Conservation (phyloP, 441 rosid genomes). For the Daphne laureola region DNA sequence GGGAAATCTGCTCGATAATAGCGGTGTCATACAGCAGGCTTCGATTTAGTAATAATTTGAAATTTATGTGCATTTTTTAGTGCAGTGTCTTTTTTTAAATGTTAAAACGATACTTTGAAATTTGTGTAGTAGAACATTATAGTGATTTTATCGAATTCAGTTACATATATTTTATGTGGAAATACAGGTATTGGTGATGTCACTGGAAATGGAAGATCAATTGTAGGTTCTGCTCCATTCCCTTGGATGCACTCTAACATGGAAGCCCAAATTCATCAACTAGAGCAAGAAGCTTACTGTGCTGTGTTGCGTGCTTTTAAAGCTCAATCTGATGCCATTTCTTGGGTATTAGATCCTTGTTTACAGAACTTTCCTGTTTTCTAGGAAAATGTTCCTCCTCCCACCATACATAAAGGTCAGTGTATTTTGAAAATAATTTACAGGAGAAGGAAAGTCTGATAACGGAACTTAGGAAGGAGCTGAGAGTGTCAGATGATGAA, state of each 20-base stretch:
- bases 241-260: constrained; percentile 40
- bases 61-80: too few species aligned
- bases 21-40: too few species aligned
- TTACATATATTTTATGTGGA: constrained; percentile 9
- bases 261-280: constrained; percentile 85
- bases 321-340: constrained; percentile 95
- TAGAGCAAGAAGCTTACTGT: constrained; percentile 94
- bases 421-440: constrained; percentile 10
- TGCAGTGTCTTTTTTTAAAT: too few species aligned
- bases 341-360: constrained; percentile 61
- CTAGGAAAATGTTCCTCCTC: constrained; percentile 4
- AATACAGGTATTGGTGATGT: constrained; percentile 45
- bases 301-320: constrained; percentile 91
- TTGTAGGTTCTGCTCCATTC: constrained; percentile 30
- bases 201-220: constrained; percentile 46
- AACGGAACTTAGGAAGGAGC: constrained; percentile 87
- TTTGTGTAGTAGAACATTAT: too few species aligned
- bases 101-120: too few species aligned
- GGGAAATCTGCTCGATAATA: too few species aligned
- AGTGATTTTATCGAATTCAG: background rate
- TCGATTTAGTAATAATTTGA: too few species aligned
- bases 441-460: constrained; percentile 95
- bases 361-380: background rate
- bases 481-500: constrained; percentile 95
- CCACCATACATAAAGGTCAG: constrained; percentile 11